Evolutionary conservation across 371 early-diverging fungal species (phyloP), one percentile per base, ranked within the genome.

Genomic region (Massospora cicadina): DNA sequence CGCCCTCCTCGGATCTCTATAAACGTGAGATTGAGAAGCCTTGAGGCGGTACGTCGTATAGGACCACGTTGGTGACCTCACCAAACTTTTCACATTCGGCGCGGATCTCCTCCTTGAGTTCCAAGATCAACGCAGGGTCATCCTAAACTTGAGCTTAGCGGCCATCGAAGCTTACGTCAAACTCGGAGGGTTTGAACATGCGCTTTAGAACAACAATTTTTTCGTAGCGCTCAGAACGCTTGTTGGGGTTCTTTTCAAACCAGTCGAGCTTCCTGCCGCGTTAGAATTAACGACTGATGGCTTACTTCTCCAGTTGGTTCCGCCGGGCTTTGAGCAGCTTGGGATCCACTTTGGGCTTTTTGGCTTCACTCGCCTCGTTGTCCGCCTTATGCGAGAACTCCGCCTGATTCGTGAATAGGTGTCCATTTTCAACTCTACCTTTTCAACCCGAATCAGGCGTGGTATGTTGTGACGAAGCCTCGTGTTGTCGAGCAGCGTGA

Each of bases 11-110:
- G 2, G 84, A 79, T 75, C 77, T 77, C 88, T 88, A 75, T 13
- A 23, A 43, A 21, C 43, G 33, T 60, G 25, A 17, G 17, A 60
- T 21, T 43, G 28, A 10, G 25, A 59, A 33, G 3, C 31, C 23
- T n/a, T 2, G 55, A 33, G 61, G 54, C 76, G 83, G 72, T 78
- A 86, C 89, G 71, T 91, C 91, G 68, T 88, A 91, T 3, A 93
- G 68, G 24, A 87, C 79, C 2, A 93, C 86, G 72, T 88, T 90
- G 13, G 95, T 93, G 13, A 95, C 94, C 63, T 89, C 88, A 13
- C 97, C 97, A 17, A 93, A 67, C 64, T 87, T 89, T 66, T 91
- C 93, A 68, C 94, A 93, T 69, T 95, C 97, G 33, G 80, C 79
- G 12, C 94, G 83, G 5, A 97, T 88, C 63, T 97, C 97, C 59